These are phyloP conservation scores for Scolecobasidium constrictum DNA, from an alignment of 2,329 filamentous ascomycete species.

Conservation along the genomic window DNA sequence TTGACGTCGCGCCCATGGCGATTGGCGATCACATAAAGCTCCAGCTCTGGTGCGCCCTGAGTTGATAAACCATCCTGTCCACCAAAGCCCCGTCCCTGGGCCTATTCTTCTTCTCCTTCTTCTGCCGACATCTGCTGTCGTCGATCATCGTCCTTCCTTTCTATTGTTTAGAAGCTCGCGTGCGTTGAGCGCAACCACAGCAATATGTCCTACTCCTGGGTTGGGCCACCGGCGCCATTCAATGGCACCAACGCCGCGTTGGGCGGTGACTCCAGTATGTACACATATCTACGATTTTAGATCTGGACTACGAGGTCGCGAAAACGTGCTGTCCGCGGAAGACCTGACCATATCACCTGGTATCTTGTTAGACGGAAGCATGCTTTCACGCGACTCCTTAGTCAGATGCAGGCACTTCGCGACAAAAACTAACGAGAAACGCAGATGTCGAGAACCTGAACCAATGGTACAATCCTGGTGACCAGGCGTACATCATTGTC, in stretches of 20 bases:
- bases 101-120: not conserved
- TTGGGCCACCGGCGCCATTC: constrained; percentile 33
- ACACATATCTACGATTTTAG: constrained; percentile 3
- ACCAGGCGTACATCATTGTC: constrained; percentile 88
- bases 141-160: constrained; percentile 5
- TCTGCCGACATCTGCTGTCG: not conserved
- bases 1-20: constrained; percentile 3
- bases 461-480: constrained; percentile 87
- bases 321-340: not conserved
- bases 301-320: not conserved
- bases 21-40: not conserved
- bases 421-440: too few relatives aligned
- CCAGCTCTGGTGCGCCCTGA: not conserved
- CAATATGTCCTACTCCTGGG: constrained; percentile 38
- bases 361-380: not conserved
- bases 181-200: constrained; percentile 1
- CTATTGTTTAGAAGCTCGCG: not conserved
- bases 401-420: not conserved
- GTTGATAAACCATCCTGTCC: not conserved
- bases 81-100: not conserved
- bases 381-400: not conserved
- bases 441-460: constrained; percentile 81
- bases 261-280: constrained; percentile 72
- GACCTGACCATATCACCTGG: not conserved
- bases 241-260: constrained; percentile 47